These are phyloP conservation scores for Voacanga thouarsii DNA, from an alignment of 257 asterid species.

Conservation along the genomic window DNA sequence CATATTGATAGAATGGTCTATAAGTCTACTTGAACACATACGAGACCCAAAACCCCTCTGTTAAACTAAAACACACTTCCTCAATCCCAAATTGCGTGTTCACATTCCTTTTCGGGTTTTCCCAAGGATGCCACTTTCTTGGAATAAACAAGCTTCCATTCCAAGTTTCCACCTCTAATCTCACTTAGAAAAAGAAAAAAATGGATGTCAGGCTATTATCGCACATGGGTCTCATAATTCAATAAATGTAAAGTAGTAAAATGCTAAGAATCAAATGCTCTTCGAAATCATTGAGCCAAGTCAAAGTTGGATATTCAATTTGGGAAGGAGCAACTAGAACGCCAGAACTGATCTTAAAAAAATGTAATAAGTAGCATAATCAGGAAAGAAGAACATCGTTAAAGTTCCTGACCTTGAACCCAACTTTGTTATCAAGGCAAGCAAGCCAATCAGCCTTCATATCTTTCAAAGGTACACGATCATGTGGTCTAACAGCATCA, in stretches of 20 bases:
- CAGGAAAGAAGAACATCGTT: conserved; percentile 4
- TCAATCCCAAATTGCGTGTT: background rate
- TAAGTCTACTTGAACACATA: background rate
- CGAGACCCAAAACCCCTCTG: background rate
- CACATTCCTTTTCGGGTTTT: background rate
- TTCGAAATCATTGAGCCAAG: background rate
- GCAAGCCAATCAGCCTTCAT: conserved; percentile 95
- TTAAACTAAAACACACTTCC: background rate
- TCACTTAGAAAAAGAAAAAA: background rate
- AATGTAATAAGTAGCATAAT: conserved; percentile 11
- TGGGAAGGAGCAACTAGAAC: background rate
- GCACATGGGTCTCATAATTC: background rate
- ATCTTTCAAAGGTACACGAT: conserved; percentile 76
- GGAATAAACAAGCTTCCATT: background rate
- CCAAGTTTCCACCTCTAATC: background rate
- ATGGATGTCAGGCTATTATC: background rate
- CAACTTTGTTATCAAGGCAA: conserved; percentile 86
- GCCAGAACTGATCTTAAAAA: background rate
- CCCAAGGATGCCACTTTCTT: background rate
- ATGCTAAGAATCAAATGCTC: background rate
- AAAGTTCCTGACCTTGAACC: conserved; percentile 72
- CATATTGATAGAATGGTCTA: background rate
- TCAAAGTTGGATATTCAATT: background rate
- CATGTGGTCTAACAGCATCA: conserved; percentile 71
- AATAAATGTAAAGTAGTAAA: background rate